These are phyloP conservation scores for Blastocystis sp. DNA, from an alignment of 352 stramenopile species.

Conservation along the genomic window DNA sequence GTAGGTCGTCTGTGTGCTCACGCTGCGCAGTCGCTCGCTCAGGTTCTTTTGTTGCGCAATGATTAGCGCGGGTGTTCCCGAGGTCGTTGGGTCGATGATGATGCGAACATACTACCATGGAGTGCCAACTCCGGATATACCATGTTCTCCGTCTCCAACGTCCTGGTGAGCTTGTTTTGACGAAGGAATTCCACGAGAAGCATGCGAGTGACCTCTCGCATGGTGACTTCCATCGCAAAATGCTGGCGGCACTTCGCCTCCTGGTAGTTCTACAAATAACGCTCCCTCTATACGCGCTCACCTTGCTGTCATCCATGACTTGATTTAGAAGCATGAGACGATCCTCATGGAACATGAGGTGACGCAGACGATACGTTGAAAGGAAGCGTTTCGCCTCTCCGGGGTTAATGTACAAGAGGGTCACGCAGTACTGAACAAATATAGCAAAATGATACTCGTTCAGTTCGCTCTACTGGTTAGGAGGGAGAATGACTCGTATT, in stretches of 20 bases:
- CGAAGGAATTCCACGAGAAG: background rate
- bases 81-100: background rate
- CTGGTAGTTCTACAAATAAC: background rate
- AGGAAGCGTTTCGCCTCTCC: background rate
- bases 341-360: background rate
- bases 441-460: conserved; percentile 4
- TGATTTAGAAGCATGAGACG: background rate
- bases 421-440: background rate
- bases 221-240: background rate
- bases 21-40: background rate
- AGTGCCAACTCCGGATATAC: background rate
- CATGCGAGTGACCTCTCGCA: background rate
- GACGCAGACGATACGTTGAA: background rate
- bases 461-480: background rate
- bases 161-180: background rate
- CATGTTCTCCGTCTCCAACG: background rate
- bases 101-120: background rate
- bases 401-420: background rate
- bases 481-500: background rate
- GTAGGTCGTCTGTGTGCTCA: no score
- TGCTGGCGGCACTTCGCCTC: background rate
- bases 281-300: background rate
- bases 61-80: background rate
- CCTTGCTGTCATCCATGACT: background rate
- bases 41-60: background rate